Evolutionary conservation across 2,329 filamentous ascomycete species (phyloP).

Genomic region (Fusarium nanum): DNA sequence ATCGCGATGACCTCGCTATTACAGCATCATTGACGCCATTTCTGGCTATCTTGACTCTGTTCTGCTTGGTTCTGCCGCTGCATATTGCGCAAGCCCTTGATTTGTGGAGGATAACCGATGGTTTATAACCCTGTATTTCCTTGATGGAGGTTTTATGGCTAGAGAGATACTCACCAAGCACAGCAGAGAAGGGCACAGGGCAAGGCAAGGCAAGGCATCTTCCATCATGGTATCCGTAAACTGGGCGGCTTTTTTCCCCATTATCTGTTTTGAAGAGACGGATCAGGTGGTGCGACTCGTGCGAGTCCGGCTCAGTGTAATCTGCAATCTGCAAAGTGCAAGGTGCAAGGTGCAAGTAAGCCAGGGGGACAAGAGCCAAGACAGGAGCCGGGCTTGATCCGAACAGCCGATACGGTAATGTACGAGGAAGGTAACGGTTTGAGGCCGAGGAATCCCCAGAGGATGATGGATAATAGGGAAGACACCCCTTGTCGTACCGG

Average conservation of each 20-base stretch:
- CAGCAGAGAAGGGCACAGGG: background rate
- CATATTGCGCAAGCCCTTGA: background rate
- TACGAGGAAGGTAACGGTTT: constrained; percentile 28
- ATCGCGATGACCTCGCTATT: background rate
- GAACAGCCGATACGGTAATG: constrained; percentile 41
- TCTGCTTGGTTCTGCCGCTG: background rate
- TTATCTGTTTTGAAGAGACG: constrained; percentile 1
- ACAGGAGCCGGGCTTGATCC: constrained; percentile 35
- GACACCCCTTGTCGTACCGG: constrained; percentile 29
- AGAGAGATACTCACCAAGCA: background rate
- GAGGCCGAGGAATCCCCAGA: constrained; percentile 19
- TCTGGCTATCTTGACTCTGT: constrained; percentile 5
- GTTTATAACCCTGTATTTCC: background rate
- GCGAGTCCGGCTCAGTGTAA: constrained; percentile 39
- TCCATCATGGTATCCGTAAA: background rate
- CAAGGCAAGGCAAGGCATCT: background rate
- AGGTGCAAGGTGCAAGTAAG: background rate
- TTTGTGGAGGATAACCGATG: background rate
- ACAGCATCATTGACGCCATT: constrained; percentile 5
- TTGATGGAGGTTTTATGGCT: background rate
- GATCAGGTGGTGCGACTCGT: constrained; percentile 42
- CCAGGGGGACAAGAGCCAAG: constrained; percentile 36
- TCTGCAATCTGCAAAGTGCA: background rate
- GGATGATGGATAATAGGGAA: constrained; percentile 25
- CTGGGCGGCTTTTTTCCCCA: background rate